Evolutionary conservation across 257 asterid genomes (phyloP), one percentile per base, ranked within the genome.

Genomic region (Solanum medicagineum): DNA sequence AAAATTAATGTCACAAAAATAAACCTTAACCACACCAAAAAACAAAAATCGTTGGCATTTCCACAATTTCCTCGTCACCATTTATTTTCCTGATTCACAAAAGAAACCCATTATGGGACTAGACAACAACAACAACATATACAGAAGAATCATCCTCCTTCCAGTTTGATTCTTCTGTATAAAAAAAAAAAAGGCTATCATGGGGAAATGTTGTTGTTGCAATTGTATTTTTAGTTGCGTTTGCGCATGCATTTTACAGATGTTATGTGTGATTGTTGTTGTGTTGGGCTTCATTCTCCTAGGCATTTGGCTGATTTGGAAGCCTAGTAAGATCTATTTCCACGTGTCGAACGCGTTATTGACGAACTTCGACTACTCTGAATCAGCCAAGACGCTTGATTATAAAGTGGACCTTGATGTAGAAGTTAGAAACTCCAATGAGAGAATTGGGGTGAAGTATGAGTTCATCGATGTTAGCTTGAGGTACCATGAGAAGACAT

Each of bases 401-500:
- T 95, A 91, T 89, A 88, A 96, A 55, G 88, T 96, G 26, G 90
- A 93, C 24, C 85, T 95, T 53, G 92, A 90, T 81, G 70, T 96
- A 79, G 90, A 96, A 73, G 86, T 95, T 79, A 88, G 95, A 13
- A 95, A 96, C 90, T 97, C 99, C 1, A 96, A 96, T 89, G 85
- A 75, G 84, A 95, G 95, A 1, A 90, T 96, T 77, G 95, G 97
- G 1, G 81, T 96, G 49, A 90, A 93, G 92, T 96, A 93, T 89
- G 99, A 96, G 54, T 53, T 8, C 8, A 90, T 96, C 85, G 94
- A 95, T 84, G 97, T 94, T 11, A 88, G 87, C 83, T 94, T 93
- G 2, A 86, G 44, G 0, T 96, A 92, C 87, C 89, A 91, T 56
- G 94, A 92, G 2, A 89, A 93, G 73, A 87, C 92, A 16, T 89